Base-by-base conservation (phyloP, 1,139 yeast species). In the Sugiyamaella neomexicana region DNA sequence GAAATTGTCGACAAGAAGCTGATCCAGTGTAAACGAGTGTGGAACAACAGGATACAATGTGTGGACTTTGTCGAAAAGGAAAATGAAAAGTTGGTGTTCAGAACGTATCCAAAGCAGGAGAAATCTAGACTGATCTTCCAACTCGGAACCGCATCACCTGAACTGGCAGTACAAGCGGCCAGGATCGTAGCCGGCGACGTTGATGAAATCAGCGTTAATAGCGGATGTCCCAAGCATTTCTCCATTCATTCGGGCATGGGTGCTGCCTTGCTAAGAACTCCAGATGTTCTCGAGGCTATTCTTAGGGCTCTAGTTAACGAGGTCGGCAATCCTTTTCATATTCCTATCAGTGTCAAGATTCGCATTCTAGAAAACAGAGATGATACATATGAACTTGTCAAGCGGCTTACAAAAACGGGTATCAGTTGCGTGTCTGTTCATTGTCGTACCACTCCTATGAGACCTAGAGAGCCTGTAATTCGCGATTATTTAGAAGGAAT, bases 191-290 rank as follows among this genome's bases (percentile, higher is more conserved):
- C 91, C 13, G 66, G 76, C 1, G 99, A 93, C 69, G 98, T 93
- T 1, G 90, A 84, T 58, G 98, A 96, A 7, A 86, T 93, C 12
- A 99, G 93, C 68, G 80, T 93, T 58, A 93, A 93, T 69, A 89
- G 97, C 41, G 99, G 99, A 3, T 93, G 99, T 72, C 99, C 99
- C 1, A 66, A 65, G 55, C 75, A 70, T 47, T 72, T 72, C 55
- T 84, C 90, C 1, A 79, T 89, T 2, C 97, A 90, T 69, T 79
- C 95, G 0, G 99, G 99, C 1, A 93, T 93, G 98, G 99, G 99
- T 4, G 97, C 98, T 2, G 97, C 96, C 0, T 75, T 93, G 47
- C 75, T 93, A 56, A 75, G 80, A 46, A 89, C 91, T 0, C 97
- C 98, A 0, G 96, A 88, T 46, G 72, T 80, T 46, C 75, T 93